A percentile compares a stretch with the other conserved stretches of the same genome.
These are phyloP conservation scores for Fusarium austroafricanum DNA, from an alignment of 2,329 filamentous ascomycete genomes.

Conservation along the genomic window DNA sequence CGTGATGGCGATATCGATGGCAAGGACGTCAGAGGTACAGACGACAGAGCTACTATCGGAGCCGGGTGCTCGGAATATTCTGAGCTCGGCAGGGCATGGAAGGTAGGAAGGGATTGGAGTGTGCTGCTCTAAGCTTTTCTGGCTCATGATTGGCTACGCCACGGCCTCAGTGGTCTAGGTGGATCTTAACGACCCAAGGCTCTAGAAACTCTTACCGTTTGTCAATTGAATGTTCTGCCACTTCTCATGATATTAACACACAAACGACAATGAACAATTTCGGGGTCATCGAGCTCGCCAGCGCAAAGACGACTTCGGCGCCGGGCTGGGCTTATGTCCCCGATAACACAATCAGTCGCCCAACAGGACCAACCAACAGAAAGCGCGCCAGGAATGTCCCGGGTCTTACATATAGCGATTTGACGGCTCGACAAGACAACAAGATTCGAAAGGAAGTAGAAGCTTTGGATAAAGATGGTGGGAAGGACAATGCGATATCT, in stretches of 20 bases:
- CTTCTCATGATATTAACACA: conserved; percentile 6
- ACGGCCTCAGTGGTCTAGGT: conserved; percentile 29
- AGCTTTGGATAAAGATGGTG: conserved; percentile 83
- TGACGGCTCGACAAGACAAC: conserved; percentile 83
- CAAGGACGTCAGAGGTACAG: conserved; percentile 31
- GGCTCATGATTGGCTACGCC: conserved; percentile 46
- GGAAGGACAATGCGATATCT: conserved; percentile 77
- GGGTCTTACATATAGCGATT: conserved; percentile 68
- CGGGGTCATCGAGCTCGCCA: conserved; percentile 85
- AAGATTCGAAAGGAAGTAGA: conserved; percentile 85
- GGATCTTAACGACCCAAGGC: conserved; percentile 6
- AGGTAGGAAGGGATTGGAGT: conserved; percentile 6
- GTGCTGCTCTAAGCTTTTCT: conserved; percentile 23
- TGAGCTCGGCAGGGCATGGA: conserved; percentile 11
- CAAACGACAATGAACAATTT: conserved; percentile 69
- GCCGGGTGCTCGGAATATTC: conserved; percentile 45
- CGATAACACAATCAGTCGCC: conserved; percentile 72
- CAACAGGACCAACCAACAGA: conserved; percentile 68
- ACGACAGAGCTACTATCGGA: conserved; percentile 27
- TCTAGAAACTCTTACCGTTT: neutral
- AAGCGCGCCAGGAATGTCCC: conserved; percentile 77
- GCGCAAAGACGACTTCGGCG: conserved; percentile 73
- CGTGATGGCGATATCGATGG: conserved; percentile 33
- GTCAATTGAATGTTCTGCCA: neutral
- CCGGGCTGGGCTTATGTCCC: conserved; percentile 95